phyloP scores from a whole-genome alignment of 768 basidiomycete genomes.

The Suillus clintonianus region DNA sequence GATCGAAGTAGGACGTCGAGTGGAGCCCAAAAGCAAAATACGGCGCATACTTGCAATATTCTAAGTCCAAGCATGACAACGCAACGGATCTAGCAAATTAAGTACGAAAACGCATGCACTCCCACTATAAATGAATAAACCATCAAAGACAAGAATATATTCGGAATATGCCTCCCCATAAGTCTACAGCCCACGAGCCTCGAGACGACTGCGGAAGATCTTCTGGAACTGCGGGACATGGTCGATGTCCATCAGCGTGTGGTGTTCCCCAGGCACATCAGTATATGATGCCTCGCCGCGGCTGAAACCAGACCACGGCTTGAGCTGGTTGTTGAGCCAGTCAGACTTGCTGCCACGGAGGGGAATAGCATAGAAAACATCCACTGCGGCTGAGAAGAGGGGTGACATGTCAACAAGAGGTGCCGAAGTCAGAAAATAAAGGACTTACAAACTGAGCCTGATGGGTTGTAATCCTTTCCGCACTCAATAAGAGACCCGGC shows the following conservation, averaged over 20 bases:
- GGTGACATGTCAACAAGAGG: slow-evolving; percentile 5
- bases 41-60: no score
- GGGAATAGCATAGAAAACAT: slow-evolving; percentile 32
- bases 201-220: slow-evolving; percentile 27
- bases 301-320: slow-evolving; percentile 25
- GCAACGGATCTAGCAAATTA: no score
- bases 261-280: slow-evolving; percentile 30
- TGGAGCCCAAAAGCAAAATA: no score
- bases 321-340: slow-evolving; percentile 31
- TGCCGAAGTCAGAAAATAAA: neutral
- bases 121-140: neutral
- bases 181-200: slow-evolving; percentile 23
- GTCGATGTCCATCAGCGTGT: slow-evolving; percentile 33
- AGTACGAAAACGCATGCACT: no score
- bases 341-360: slow-evolving; percentile 27
- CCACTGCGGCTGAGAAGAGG: slow-evolving; percentile 12
- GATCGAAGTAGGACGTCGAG: no score
- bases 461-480: slow-evolving; percentile 28
- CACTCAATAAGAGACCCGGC: slow-evolving; percentile 33
- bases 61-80: no score
- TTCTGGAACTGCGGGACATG: slow-evolving; percentile 32
- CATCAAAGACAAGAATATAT: neutral
- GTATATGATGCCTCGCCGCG: slow-evolving; percentile 23
- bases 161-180: neutral
- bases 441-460: slow-evolving; percentile 27